Conservation (phyloP, 1,284 basidiomycete genomes). For the Butyriboletus appendiculatus region DNA sequence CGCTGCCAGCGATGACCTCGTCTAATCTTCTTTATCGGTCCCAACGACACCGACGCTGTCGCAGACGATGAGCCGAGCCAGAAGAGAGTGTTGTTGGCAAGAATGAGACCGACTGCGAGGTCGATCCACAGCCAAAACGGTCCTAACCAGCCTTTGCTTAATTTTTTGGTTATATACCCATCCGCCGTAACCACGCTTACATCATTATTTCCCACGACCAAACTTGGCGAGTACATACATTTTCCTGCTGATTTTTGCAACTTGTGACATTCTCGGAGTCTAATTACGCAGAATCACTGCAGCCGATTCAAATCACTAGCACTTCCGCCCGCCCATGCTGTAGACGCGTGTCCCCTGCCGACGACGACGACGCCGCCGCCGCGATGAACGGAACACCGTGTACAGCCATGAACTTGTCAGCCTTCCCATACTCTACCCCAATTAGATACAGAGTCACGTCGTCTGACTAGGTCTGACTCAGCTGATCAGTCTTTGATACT, state of each 20-base stretch:
- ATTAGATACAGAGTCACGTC: conserved; percentile 21
- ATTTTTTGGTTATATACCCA: conserved; percentile 34
- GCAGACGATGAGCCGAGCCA: conserved; percentile 38
- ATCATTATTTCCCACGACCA: conserved; percentile 29
- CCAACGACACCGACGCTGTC: conserved; percentile 46
- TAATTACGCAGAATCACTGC: conserved; percentile 15
- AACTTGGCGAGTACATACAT: conserved; percentile 3
- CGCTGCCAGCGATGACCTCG: conserved; percentile 25
- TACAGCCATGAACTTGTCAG: conserved; percentile 5
- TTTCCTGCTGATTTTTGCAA: not conserved
- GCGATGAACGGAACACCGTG: conserved; percentile 2
- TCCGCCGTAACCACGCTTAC: conserved; percentile 20
- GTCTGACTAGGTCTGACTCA: conserved; percentile 17
- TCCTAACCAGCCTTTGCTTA: conserved; percentile 17
- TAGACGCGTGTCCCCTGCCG: conserved; percentile 15
- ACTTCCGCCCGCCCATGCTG: conserved; percentile 9
- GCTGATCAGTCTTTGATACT: conserved; percentile 12
- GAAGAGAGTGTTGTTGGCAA: conserved; percentile 39
- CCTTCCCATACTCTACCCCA: conserved; percentile 15
- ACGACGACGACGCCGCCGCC: not conserved
- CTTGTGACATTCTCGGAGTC: not conserved
- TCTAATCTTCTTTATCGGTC: conserved; percentile 36
- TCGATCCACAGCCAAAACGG: conserved; percentile 47
- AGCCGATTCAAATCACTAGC: not conserved
- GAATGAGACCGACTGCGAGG: conserved; percentile 42